Conservation (phyloP, 441 rosid species). For the Capsella rubella region DNA sequence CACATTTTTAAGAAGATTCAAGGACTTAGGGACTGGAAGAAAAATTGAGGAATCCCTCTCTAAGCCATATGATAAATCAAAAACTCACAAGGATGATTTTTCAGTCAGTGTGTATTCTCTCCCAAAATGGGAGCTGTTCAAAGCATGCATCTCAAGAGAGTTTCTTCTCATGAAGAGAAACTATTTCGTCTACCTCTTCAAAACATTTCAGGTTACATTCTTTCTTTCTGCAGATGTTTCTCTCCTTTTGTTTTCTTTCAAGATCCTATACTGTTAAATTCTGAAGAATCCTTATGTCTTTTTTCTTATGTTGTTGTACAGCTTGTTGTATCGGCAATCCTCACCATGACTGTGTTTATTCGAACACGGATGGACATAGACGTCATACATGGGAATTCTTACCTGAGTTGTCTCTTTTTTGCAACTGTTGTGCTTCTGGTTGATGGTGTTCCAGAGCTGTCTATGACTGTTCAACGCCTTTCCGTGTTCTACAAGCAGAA, state of each 20-base stretch:
- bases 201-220: slow-evolving; percentile 58
- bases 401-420: slow-evolving; percentile 72
- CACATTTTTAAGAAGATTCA: slow-evolving; percentile 68
- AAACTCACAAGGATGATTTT: slow-evolving; percentile 74
- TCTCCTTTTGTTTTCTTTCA: slow-evolving; percentile 3
- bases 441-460: slow-evolving; percentile 80
- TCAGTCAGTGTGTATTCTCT: slow-evolving; percentile 68
- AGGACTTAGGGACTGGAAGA: slow-evolving; percentile 65
- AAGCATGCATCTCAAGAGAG: slow-evolving; percentile 79
- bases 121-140: slow-evolving; percentile 61
- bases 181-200: slow-evolving; percentile 73
- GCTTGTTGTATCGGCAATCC: slow-evolving; percentile 57
- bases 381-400: slow-evolving; percentile 68
- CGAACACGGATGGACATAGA: slow-evolving; percentile 67
- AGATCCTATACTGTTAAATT: neutral
- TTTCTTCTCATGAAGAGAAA: slow-evolving; percentile 83
- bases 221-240: neutral
- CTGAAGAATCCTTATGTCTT: slow-evolving; percentile 11
- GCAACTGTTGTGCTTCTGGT: slow-evolving; percentile 56
- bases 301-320: slow-evolving; percentile 31
- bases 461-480: slow-evolving; percentile 78
- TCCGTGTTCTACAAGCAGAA: slow-evolving; percentile 95
- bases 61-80: slow-evolving; percentile 71
- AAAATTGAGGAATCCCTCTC: slow-evolving; percentile 63
- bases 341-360: slow-evolving; percentile 68